Percentiles rank a stretch among this genome's conserved stretches.
phyloP scores from a whole-genome alignment of 78 protist genomes.

The Cavenderia fasciculata region DNA sequence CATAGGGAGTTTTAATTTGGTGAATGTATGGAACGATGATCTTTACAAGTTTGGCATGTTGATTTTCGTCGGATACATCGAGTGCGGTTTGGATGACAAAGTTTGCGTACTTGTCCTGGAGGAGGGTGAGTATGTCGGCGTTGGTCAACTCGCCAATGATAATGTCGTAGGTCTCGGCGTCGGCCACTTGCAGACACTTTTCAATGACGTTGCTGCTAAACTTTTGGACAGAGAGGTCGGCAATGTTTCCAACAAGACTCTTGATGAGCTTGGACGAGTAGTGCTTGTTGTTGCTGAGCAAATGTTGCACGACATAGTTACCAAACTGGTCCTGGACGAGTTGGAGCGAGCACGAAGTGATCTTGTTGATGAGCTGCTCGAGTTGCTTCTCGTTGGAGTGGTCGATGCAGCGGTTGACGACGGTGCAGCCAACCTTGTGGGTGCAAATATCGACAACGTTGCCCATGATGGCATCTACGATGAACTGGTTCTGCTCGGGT shows the following conservation, averaged over 20 bases:
- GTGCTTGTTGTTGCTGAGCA: slow-evolving; percentile 77
- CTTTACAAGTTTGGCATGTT: slow-evolving; percentile 66
- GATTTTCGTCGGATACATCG: slow-evolving; percentile 83
- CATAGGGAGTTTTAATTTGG: slow-evolving; percentile 80
- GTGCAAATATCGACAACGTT: slow-evolving; percentile 61
- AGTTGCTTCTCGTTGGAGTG: slow-evolving; percentile 50
- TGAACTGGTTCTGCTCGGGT: slow-evolving; percentile 65
- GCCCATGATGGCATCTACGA: slow-evolving; percentile 61
- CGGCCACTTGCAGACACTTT: slow-evolving; percentile 75
- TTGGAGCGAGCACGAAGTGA: slow-evolving; percentile 25
- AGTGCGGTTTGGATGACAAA: slow-evolving; percentile 95
- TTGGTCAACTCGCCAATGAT: slow-evolving; percentile 62
- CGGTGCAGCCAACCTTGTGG: slow-evolving; percentile 83
- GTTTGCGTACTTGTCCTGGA: slow-evolving; percentile 96
- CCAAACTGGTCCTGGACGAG: slow-evolving; percentile 95
- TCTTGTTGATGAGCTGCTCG: slow-evolving; percentile 28
- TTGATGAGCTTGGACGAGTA: slow-evolving; percentile 46
- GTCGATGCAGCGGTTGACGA: slow-evolving; percentile 69
- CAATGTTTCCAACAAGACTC: slow-evolving; percentile 55
- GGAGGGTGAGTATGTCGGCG: slow-evolving; percentile 74
- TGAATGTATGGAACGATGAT: slow-evolving; percentile 75
- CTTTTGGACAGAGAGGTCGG: slow-evolving; percentile 76
- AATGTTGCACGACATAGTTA: slow-evolving; percentile 97
- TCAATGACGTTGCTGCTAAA: slow-evolving; percentile 80
- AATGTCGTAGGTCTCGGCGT: slow-evolving; percentile 42